Percentiles rank a stretch among this genome's conserved stretches.
phyloP scores from a whole-genome alignment of 441 rosid genomes.

The Rhodomyrtus psidioides region DNA sequence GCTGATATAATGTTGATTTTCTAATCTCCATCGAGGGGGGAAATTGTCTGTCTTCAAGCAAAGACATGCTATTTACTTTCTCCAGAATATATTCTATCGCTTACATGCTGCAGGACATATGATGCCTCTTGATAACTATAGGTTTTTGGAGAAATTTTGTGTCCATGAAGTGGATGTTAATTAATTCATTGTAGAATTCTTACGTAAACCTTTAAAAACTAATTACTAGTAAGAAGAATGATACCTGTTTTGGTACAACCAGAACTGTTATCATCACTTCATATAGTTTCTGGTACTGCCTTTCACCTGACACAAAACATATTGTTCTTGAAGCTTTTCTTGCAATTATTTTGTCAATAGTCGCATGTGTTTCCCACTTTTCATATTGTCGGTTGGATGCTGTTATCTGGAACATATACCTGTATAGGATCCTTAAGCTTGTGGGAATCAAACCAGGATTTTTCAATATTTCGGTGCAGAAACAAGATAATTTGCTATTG shows the following conservation, averaged over 20 bases:
- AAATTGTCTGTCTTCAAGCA: neutral
- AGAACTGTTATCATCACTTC: neutral
- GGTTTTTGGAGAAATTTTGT: neutral
- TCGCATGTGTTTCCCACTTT: neutral
- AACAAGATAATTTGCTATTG: constrained; percentile 92
- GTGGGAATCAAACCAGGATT: neutral
- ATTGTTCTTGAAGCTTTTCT: neutral
- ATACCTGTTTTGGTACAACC: neutral
- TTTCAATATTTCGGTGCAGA: constrained; percentile 29
- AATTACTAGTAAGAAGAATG: neutral
- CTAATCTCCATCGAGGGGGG: neutral
- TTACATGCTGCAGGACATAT: neutral
- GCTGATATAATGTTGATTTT: neutral
- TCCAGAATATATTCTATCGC: neutral
- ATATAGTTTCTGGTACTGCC: neutral
- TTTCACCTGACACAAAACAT: neutral
- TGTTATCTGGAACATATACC: neutral
- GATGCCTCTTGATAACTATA: neutral
- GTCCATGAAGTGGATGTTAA: neutral
- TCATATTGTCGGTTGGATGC: neutral
- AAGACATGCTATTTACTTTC: neutral
- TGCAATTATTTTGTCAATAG: neutral
- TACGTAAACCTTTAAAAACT: neutral
- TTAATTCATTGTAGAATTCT: neutral
- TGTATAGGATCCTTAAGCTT: neutral